A percentile compares a stretch with the other conserved stretches of the same genome.
Conservation (phyloP, 2,329 filamentous ascomycete genomes). For the Aspergillus calidoustus region DNA sequence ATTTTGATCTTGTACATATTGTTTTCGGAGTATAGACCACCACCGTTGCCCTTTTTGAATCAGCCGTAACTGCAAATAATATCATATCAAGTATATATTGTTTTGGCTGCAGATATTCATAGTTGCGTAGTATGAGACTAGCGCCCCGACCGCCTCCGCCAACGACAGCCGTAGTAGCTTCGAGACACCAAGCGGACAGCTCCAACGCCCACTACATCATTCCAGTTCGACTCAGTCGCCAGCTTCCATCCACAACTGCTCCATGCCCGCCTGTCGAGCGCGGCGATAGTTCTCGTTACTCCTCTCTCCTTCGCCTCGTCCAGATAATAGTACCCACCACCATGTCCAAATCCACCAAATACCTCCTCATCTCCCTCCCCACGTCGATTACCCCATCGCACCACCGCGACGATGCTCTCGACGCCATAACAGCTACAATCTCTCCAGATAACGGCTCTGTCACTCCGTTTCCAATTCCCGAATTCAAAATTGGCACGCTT, state of each 20-base stretch:
- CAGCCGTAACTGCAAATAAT: background rate
- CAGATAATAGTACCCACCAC: slow-evolving; percentile 12
- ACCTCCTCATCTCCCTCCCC: slow-evolving; percentile 88
- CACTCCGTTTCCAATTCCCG: slow-evolving; percentile 78
- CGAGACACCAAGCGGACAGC: slow-evolving; percentile 16
- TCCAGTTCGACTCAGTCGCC: slow-evolving; percentile 3
- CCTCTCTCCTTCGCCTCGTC: slow-evolving; percentile 9
- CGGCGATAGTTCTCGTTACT: slow-evolving; percentile 23
- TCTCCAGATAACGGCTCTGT: slow-evolving; percentile 75
- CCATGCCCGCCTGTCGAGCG: slow-evolving; percentile 32
- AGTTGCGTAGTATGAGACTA: background rate
- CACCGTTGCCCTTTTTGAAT: background rate
- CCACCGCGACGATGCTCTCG: slow-evolving; percentile 80
- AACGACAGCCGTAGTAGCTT: slow-evolving; percentile 14
- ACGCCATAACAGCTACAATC: slow-evolving; percentile 73
- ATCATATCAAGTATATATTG: background rate
- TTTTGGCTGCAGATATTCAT: background rate
- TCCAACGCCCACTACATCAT: slow-evolving; percentile 18
- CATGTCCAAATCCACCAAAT: slow-evolving; percentile 62
- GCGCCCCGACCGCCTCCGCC: slow-evolving; percentile 19
- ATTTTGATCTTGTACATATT: slow-evolving; percentile 9
- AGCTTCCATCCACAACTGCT: slow-evolving; percentile 9
- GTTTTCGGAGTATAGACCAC: background rate
- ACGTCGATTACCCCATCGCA: slow-evolving; percentile 81
- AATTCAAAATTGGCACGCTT: slow-evolving; percentile 97